Conservation (phyloP, 768 basidiomycete species). For the Lepiota venenata region DNA sequence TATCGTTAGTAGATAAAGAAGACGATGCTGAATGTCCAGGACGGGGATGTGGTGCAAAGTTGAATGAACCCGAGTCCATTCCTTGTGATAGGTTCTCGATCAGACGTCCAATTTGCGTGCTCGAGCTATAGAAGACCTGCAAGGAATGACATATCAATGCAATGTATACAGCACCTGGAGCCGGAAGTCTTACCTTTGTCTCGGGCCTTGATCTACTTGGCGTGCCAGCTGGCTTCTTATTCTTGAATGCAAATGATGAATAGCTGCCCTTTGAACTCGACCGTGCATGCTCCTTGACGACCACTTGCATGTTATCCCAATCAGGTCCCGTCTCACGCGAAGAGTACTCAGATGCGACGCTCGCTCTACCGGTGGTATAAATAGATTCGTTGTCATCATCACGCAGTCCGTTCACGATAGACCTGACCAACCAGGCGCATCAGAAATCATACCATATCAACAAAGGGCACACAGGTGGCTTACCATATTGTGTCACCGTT, state of each 20-base stretch:
- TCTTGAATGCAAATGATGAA: constrained; percentile 59
- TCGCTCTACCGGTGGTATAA: constrained; percentile 57
- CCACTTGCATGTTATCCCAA: constrained; percentile 60
- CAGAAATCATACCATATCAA: constrained; percentile 14
- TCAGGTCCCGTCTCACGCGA: constrained; percentile 35
- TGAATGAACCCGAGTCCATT: constrained; percentile 82
- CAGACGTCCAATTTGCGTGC: constrained; percentile 76
- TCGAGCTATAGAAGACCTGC: constrained; percentile 73
- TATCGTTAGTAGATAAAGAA: constrained; percentile 61
- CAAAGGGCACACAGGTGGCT: constrained; percentile 22
- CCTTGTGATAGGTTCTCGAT: constrained; percentile 82
- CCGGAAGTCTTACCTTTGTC: constrained; percentile 61
- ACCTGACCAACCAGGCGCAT: constrained; percentile 40
- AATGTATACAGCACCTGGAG: constrained; percentile 14
- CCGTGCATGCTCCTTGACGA: constrained; percentile 73
- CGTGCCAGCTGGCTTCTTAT: constrained; percentile 34
- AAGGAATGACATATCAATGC: constrained; percentile 23
- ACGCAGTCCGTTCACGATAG: constrained; percentile 80
- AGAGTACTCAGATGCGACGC: constrained; percentile 76
- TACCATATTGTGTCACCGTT: constrained; percentile 88
- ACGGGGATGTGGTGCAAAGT: constrained; percentile 49
- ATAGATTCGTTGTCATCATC: constrained; percentile 71
- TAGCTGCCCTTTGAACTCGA: constrained; percentile 65
- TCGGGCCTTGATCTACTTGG: constrained; percentile 65
- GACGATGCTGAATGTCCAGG: constrained; percentile 56